phyloP scores from a whole-genome alignment of 2,329 filamentous ascomycete species.

The Exserohilum turcica region DNA sequence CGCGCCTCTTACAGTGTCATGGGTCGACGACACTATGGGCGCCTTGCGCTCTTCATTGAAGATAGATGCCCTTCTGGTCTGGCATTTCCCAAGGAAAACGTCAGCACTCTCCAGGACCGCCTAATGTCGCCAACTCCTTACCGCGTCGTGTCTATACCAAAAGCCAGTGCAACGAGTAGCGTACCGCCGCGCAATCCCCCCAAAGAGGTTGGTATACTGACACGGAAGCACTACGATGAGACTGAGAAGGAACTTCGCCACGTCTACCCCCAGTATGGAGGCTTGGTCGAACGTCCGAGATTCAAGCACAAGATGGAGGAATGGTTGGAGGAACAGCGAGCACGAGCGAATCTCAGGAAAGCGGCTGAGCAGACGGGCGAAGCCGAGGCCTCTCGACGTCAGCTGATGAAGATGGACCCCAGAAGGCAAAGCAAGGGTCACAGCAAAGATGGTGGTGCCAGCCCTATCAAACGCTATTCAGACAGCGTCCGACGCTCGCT shows the following conservation, averaged over 20 bases:
- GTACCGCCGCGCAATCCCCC: neutral
- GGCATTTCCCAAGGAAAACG: conserved; percentile 40
- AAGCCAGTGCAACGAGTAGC: neutral
- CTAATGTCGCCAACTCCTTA: conserved; percentile 29
- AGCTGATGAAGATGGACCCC: neutral
- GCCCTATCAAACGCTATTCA: conserved; percentile 29
- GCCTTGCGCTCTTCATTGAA: conserved; percentile 41
- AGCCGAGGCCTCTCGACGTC: conserved; percentile 11
- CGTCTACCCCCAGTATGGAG: conserved; percentile 39
- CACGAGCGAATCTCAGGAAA: conserved; percentile 23
- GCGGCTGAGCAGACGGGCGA: conserved; percentile 11
- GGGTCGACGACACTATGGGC: conserved; percentile 38
- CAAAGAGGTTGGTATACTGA: conserved; percentile 10
- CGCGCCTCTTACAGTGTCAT: conserved; percentile 33
- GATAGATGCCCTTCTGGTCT: conserved; percentile 32
- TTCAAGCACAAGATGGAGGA: conserved; percentile 34
- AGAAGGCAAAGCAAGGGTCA: neutral
- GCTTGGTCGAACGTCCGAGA: conserved; percentile 38
- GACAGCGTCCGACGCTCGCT: conserved; percentile 25
- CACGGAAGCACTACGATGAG: conserved; percentile 31
- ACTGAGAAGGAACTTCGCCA: conserved; percentile 36
- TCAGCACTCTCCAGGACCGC: conserved; percentile 14
- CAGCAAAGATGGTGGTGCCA: conserved; percentile 7
- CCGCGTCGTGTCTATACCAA: conserved; percentile 25
- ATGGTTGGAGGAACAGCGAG: conserved; percentile 36